A percentile compares a stretch with the other conserved stretches of the same genome.
These are phyloP conservation scores for Rhodotorula graminis DNA, from an alignment of 768 basidiomycete genomes.

Conservation along the genomic window DNA sequence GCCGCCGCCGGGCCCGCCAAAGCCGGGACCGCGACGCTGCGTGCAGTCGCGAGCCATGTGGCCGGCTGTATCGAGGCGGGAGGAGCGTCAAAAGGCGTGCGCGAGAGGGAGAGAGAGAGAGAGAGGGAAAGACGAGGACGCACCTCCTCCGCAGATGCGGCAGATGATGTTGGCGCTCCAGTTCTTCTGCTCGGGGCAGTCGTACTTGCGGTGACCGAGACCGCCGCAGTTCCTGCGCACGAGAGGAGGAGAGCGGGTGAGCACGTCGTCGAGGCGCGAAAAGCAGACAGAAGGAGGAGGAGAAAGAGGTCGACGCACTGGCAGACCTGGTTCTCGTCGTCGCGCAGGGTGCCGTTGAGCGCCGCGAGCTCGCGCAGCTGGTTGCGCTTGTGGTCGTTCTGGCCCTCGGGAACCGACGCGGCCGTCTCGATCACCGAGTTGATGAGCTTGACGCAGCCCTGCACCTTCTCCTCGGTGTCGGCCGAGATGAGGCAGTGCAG, in stretches of 20 bases:
- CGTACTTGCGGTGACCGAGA: slow-evolving; percentile 94
- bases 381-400: slow-evolving; percentile 98
- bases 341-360: slow-evolving; percentile 94
- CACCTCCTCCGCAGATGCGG: slow-evolving; percentile 82
- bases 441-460: slow-evolving; percentile 85
- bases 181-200: slow-evolving; percentile 96
- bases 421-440: slow-evolving; percentile 98
- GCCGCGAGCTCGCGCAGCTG: slow-evolving; percentile 97
- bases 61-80: slow-evolving; percentile 57
- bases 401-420: slow-evolving; percentile 96
- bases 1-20: slow-evolving; percentile 8
- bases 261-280: no score
- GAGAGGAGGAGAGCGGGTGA: neutral
- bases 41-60: slow-evolving; percentile 99
- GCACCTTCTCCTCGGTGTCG: slow-evolving; percentile 87
- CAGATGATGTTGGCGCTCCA: slow-evolving; percentile 99
- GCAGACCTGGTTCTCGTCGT: slow-evolving; percentile 99
- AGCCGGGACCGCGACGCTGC: slow-evolving; percentile 58
- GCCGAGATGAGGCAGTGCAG: slow-evolving; percentile 94
- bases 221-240: slow-evolving; percentile 66
- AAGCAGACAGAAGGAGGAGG: neutral
- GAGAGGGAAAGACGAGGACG: slow-evolving; percentile 24
- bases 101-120: rapidly evolving
- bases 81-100: neutral
- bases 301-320: slow-evolving; percentile 52